Evolutionary conservation across 345 rosid genomes (phyloP), one percentile per base, ranked within the genome.

Genomic region (Mallotus nudiflorus): DNA sequence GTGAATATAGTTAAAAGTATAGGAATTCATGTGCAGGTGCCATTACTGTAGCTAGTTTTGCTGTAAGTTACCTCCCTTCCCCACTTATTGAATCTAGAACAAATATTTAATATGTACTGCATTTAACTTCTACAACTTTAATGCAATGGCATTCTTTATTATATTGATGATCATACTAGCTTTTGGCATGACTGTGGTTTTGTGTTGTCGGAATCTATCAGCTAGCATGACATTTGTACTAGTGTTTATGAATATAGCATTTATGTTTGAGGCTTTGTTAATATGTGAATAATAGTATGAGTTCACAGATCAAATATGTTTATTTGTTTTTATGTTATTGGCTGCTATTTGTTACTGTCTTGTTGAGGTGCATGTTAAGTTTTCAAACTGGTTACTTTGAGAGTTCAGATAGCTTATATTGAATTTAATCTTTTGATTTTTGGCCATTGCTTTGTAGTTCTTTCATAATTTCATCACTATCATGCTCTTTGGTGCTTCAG

Each of bases 71-170:
- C 33, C 11, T 68, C 10, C 5, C 11, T 52, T 12, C 11, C 19
- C 44, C n/a, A n/a, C n/a, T n/a, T n/a, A n/a, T n/a, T n/a, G 37
- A 0, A 6, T 56, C 40, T 55, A 53, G 5, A 3, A 44, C 5
- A 20, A 42, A 13, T 3, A 16, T 49, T 7, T 19, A 49, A 31
- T 46, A 13, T 3, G 18, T 52, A 39, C 29, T 28, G 48, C 9
- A 61, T 12, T 16, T 39, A n/a, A 48, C 52, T 46, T 50, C 20
- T 67, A 73, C 29, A 42, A 53, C 27, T 11, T 31, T 29, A 14
- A 40, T 58, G n/a, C 57, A 24, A 89, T 91, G 98, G 77, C 80
- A 29, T 88, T 86, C 73, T 87, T 96, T 27, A 79, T 86, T 55
- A 25, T 89, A 76, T 46, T 91, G 81, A 52, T 89, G 57, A 69